Base-by-base conservation (phyloP, 2,329 filamentous ascomycete genomes). In the Calonectria fujianensis region DNA sequence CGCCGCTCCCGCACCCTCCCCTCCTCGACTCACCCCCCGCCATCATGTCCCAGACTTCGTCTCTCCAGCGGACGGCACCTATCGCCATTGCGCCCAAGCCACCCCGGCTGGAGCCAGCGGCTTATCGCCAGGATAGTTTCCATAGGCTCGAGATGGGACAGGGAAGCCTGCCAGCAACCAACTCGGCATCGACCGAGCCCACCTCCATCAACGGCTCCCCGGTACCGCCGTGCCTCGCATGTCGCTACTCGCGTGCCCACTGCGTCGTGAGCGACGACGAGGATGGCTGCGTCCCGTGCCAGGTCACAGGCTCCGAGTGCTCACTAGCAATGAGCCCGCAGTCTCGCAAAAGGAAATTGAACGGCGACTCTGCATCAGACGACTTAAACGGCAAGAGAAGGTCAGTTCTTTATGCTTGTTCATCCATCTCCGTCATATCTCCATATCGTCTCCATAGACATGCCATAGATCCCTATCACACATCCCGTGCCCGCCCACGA, bases 261-360 rank as follows among this genome's bases (percentile, higher is more conserved):
- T 97, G 95, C 86, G 92, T 95, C 76, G 91, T 94, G 83, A 87
- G 86, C 78, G 93, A 95, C 82, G 94, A 96, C 83, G 93, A 93
- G 77, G 92, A 94, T 80, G 88, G 90, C 78, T 97, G 95, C 85
- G 90, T 95, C 76, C 89, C 95, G 76, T 97, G 95, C 85, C 93
- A 95, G 83, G 92, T 93, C 83, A 93, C 93, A 85, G 93, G 93
- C 81, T 91, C 94, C 82, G 93, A 95, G 79, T 97, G 95, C 85
- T 96, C 95, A 54, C 92, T 96, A 83, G 89, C 93, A 66, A 92
- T 93, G 78, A 95, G 94, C 84, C 94, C 94, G 31, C 92, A 93
- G 82, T 93, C 94, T 72, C 91, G 95, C 80, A 97, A 97, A 88
- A 91, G 95, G 83, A 96, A 96, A 87, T 86, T 95, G 76, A 91